Percentiles rank a stretch among this genome's conserved stretches.
Evolutionary conservation across 768 basidiomycete species (phyloP).

Genomic region (Pleurotus citrinopileatus): DNA sequence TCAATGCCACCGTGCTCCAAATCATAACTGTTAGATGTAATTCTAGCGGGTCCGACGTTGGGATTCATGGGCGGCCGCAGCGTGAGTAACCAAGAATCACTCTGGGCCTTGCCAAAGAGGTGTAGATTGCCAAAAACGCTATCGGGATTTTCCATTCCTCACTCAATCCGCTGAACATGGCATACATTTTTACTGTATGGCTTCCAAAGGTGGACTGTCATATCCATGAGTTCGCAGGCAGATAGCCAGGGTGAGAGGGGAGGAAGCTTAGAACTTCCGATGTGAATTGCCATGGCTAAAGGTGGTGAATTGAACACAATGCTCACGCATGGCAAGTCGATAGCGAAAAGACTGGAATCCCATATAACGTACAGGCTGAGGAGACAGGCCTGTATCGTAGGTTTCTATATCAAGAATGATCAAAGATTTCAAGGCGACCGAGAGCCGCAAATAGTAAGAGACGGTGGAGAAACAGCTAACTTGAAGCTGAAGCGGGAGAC

Average conservation of each 20-base stretch:
- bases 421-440: background rate
- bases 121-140: background rate
- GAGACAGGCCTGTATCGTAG: conserved; percentile 1
- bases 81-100: background rate
- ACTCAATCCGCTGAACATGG: background rate
- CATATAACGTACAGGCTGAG: background rate
- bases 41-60: background rate
- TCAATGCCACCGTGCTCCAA: background rate
- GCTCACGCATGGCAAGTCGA: background rate
- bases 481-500: background rate
- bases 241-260: background rate
- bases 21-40: background rate
- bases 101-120: background rate
- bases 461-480: background rate
- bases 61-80: conserved; percentile 1
- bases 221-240: background rate
- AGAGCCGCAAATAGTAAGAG: background rate
- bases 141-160: background rate
- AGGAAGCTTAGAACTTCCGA: background rate
- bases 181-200: background rate
- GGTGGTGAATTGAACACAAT: background rate
- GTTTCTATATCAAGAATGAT: conserved; percentile 5
- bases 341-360: background rate
- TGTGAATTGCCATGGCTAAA: background rate
- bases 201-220: background rate